Percentiles rank a stretch among this genome's conserved stretches.
phyloP scores from a whole-genome alignment of 352 stramenopile genomes.

The Pythium utonaiense region DNA sequence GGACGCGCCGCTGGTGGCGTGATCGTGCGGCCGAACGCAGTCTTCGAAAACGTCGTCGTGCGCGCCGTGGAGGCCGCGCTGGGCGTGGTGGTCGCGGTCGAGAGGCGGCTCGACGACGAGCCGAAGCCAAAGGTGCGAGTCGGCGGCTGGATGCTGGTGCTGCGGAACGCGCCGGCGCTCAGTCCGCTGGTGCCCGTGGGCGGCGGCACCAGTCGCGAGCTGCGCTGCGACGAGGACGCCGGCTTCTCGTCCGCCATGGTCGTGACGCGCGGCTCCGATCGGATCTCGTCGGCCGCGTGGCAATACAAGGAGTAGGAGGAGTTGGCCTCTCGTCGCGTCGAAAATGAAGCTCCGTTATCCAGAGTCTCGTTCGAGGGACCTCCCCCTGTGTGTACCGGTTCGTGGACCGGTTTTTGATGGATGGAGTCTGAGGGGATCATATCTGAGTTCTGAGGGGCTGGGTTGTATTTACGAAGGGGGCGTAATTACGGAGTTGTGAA shows the following conservation, averaged over 20 bases:
- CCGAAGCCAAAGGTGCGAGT: slow-evolving; percentile 18
- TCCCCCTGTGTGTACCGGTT: not conserved
- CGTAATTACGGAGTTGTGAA: not conserved
- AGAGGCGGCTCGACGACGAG: slow-evolving; percentile 6
- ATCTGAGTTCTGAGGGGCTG: not conserved
- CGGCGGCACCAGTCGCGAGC: slow-evolving; percentile 18
- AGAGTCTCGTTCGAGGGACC: not conserved
- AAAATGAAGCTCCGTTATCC: slow-evolving; percentile 5
- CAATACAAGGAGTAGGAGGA: not conserved
- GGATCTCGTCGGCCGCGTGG: not conserved
- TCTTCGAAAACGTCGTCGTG: slow-evolving; percentile 19
- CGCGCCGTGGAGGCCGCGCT: slow-evolving; percentile 2
- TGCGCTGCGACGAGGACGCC: slow-evolving; percentile 2
- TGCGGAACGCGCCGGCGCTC: slow-evolving; percentile 5
- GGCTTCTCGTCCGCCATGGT: slow-evolving; percentile 22
- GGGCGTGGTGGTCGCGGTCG: not conserved
- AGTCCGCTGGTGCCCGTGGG: not conserved
- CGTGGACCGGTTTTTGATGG: not conserved
- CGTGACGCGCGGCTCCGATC: no score
- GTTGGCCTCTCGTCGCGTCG: not conserved
- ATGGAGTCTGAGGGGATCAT: not conserved
- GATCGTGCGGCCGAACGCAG: slow-evolving; percentile 16
- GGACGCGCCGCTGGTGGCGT: slow-evolving; percentile 5
- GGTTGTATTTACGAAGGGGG: not conserved
- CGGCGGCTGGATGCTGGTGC: not conserved